Conservation (phyloP, 257 asterid genomes). For the Fraxinus excelsior region DNA sequence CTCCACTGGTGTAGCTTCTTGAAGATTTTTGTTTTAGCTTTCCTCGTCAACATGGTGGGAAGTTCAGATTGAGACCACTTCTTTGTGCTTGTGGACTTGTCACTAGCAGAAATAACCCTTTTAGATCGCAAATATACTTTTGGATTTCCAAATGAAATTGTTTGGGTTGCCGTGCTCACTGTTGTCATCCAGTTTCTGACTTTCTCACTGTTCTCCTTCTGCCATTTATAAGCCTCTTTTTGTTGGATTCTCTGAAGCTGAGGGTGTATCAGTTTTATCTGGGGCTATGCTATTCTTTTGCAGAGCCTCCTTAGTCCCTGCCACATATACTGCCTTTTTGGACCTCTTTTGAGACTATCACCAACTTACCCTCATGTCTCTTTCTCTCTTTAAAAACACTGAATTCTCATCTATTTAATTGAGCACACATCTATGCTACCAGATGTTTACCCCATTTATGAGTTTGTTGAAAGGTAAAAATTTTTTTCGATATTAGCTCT, state of each 20-base stretch:
- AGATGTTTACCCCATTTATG: too few species aligned
- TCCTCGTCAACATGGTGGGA: conserved; percentile 37
- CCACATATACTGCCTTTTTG: neutral
- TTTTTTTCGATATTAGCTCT: too few species aligned
- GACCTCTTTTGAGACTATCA: conserved; percentile 34
- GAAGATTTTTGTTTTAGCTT: conserved; percentile 49
- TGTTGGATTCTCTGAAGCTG: conserved; percentile 41
- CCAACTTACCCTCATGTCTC: neutral
- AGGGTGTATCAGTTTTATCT: neutral
- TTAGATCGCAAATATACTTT: conserved; percentile 24
- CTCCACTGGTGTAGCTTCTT: conserved; percentile 40
- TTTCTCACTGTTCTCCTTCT: conserved; percentile 9
- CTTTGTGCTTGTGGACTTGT: conserved; percentile 19
- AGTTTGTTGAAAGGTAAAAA: too few species aligned
- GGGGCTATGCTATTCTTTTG: too few species aligned
- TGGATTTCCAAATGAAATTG: conserved; percentile 18
- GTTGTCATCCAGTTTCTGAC: conserved; percentile 20
- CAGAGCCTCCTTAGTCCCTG: too few species aligned
- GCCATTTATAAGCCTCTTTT: conserved; percentile 39
- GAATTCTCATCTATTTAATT: too few species aligned
- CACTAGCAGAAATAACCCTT: conserved; percentile 15
- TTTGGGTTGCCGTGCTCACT: neutral
- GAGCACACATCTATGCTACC: too few species aligned
- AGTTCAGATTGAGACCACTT: conserved; percentile 30
- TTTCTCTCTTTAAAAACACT: too few species aligned